phyloP scores from a whole-genome alignment of 2,329 filamentous ascomycete genomes.

The Trichoderma guizhouense region DNA sequence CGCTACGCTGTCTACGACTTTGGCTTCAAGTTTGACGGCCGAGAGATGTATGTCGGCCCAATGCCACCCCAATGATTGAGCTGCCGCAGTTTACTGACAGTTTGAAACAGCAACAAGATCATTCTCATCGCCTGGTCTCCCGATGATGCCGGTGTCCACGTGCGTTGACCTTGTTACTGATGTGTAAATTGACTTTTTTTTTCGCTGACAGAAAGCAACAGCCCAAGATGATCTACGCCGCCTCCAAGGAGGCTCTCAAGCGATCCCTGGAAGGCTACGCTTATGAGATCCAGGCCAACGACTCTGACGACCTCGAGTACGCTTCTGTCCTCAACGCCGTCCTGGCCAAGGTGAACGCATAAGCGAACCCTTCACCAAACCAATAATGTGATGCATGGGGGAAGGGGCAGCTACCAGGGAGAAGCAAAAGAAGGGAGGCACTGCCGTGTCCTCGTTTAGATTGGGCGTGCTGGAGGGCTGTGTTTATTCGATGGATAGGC shows the following conservation, averaged over 20 bases:
- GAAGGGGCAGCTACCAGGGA: neutral
- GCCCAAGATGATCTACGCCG: conserved; percentile 89
- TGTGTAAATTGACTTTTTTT: neutral
- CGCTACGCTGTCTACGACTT: conserved; percentile 86
- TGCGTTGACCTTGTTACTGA: conserved; percentile 40
- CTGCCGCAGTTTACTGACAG: conserved; percentile 25
- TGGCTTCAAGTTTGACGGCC: conserved; percentile 69
- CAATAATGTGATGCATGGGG: conserved; percentile 5
- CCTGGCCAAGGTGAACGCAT: conserved; percentile 37
- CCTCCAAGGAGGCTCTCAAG: conserved; percentile 84
- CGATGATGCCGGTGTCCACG: conserved; percentile 76
- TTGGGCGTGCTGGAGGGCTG: neutral
- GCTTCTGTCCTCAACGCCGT: conserved; percentile 65
- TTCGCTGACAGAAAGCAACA: conserved; percentile 31
- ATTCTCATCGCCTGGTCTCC: conserved; percentile 77
- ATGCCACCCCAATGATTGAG: neutral
- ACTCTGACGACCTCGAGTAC: conserved; percentile 77
- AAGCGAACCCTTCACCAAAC: conserved; percentile 14
- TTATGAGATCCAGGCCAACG: conserved; percentile 78
- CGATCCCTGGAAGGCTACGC: conserved; percentile 72
- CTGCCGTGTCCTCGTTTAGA: conserved; percentile 9
- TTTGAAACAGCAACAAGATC: conserved; percentile 63
- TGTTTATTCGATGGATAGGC: conserved; percentile 12
- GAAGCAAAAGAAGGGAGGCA: conserved; percentile 1
- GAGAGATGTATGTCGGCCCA: conserved; percentile 60